Base-by-base conservation (phyloP, 2,329 filamentous ascomycete species). In the Lecanicillium sp. region DNA sequence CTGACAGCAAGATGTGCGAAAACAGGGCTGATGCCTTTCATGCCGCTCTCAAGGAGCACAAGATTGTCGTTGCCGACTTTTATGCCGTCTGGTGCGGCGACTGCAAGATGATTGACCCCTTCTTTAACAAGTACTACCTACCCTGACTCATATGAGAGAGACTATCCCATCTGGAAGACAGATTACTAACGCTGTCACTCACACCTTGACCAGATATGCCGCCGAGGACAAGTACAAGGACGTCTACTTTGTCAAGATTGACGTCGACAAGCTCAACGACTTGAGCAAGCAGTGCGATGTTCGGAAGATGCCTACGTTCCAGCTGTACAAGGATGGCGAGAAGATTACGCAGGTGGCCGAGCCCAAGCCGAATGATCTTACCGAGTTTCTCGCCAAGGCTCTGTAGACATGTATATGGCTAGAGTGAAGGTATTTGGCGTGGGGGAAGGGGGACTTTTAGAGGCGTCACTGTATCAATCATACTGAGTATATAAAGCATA, bases 81-180 rank as follows among this genome's bases (percentile, higher is more conserved):
- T 86, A 82, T 61, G 87, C 87, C 41, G 78, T 71, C 46, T 94
- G 87, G 87, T 94, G 87, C 70, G 86, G 85, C 46, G 87, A 87
- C 45, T 94, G 87, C 82, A 94, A 87, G 71, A 72, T 79, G 51
- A 89, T 94, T 53, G 77, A 85, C 27, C 87, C 87, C 43, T 62
- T 77, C 45, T 67, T 92, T 44, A 42, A 49, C 35, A 45, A 46
- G 42, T 47, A 37, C n/a, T 45, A n/a, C n/a, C n/a, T n/a, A n/a
- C n/a, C n/a, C n/a, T n/a, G n/a, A n/a, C n/a, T n/a, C n/a, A n/a
- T 36, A 32, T 9, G n/a, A n/a, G n/a, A n/a, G n/a, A n/a, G n/a
- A n/a, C n/a, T n/a, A n/a, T n/a, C n/a, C n/a, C n/a, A n/a, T n/a
- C n/a, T n/a, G n/a, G n/a, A n/a, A n/a, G n/a, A n/a, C n/a, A n/a